Percentiles rank a stretch among this genome's conserved stretches.
These are phyloP conservation scores for Thermomucor indicae-seudaticae DNA, from an alignment of 371 early-diverging fungal species.

Conservation along the genomic window DNA sequence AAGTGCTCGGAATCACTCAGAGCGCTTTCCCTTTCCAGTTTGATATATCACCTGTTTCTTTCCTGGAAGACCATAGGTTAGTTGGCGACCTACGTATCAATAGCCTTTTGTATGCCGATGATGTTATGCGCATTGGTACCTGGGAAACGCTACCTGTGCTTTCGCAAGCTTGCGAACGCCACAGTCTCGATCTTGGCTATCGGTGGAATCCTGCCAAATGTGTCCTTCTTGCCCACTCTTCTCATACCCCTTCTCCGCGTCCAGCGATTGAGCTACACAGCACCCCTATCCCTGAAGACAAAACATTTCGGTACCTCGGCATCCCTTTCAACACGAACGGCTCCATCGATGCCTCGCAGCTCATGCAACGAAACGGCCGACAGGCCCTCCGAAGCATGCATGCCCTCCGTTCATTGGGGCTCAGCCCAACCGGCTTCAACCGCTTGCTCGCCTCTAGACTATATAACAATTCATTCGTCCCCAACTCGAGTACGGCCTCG, in stretches of 20 bases:
- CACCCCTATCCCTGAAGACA: neutral
- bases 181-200: conserved; percentile 16
- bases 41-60: too few relatives aligned
- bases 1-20: too few relatives aligned
- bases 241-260: neutral
- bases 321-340: conserved; percentile 7
- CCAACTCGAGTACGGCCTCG: conserved; percentile 6
- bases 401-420: conserved; percentile 1
- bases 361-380: neutral
- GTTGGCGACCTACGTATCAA: conserved; percentile 2
- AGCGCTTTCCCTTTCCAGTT: too few relatives aligned
- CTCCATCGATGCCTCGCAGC: conserved; percentile 1
- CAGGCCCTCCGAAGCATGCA: conserved; percentile 3
- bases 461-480: conserved; percentile 6
- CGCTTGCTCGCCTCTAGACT: neutral
- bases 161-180: conserved; percentile 8
- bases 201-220: conserved; percentile 27
- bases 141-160: conserved; percentile 6
- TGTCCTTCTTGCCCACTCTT: conserved; percentile 10
- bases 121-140: conserved; percentile 21
- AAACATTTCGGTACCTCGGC: conserved; percentile 7
- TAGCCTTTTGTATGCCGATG: conserved; percentile 24
- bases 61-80: neutral
- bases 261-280: too few relatives aligned
- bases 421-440: neutral